Evolutionary conservation across 1,284 basidiomycete genomes (phyloP).

Genomic region (Cronartium quercuum): DNA sequence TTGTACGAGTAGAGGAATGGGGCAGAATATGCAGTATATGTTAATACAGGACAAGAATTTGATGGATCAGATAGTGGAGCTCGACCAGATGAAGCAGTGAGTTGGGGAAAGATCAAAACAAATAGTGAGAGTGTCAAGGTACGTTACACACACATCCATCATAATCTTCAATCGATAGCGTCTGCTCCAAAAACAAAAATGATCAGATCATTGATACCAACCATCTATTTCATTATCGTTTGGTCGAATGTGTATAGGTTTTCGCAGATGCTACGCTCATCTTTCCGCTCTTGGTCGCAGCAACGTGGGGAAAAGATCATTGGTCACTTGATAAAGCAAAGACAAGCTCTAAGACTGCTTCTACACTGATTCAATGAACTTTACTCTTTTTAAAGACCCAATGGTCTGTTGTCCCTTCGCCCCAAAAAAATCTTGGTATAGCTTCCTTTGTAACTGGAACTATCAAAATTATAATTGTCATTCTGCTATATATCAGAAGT

Average conservation of each 20-base stretch:
- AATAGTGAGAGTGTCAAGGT: conserved; percentile 45
- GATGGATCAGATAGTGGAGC: conserved; percentile 49
- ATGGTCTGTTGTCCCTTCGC: no score
- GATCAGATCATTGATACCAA: neutral
- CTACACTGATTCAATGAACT: no score
- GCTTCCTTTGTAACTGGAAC: no score
- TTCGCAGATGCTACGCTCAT: conserved; percentile 49
- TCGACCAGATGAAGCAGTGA: conserved; percentile 49
- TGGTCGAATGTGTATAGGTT: conserved; percentile 41
- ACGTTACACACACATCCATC: neutral
- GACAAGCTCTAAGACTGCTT: no score
- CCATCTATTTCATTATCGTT: neutral
- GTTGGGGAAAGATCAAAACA: conserved; percentile 50
- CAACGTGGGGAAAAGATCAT: conserved; percentile 45
- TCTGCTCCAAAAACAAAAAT: neutral
- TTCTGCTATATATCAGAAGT: no score
- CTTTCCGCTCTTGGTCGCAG: conserved; percentile 49
- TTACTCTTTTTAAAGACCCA: no score
- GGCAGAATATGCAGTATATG: conserved; percentile 50
- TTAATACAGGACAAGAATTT: conserved; percentile 51
- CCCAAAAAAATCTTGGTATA: no score
- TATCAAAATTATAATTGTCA: no score
- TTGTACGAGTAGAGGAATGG: conserved; percentile 44
- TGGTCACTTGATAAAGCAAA: no score
- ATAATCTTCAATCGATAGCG: neutral